Evolutionary conservation across 176 grass and related monocot species (phyloP), one percentile per base, ranked within the genome.

Genomic region (Oryza meridionalis): DNA sequence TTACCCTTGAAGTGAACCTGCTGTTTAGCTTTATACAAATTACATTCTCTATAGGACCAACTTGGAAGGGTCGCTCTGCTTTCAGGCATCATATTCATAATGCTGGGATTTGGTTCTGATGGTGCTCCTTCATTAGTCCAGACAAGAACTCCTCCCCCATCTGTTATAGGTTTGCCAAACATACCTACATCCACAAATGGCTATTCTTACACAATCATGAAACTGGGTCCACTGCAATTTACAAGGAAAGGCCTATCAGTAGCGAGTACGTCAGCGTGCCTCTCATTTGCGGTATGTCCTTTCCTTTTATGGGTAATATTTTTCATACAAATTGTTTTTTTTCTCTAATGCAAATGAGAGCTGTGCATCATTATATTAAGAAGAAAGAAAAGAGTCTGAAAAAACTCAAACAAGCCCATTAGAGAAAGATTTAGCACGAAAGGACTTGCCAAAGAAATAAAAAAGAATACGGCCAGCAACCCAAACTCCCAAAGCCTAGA

Each of bases 231-330:
- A 44, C 77, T 98, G 38, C 84, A 92, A 73, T 92, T 98, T 84
- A 98, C 96, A 86, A 93, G 96, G 87, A 98, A 98, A 92, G 93
- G 92, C 31, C 69, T 98, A 29, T 91, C 92, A 43, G 88, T 98
- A 51, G 96, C 96, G 72, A 98, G 90, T 90, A 95, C 96, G 81
- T 93, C 93, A 7, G 93, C 96, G 72, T 95, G 85, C 78, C 90
- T 95, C 76, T 83, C 96, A 17, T 98, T 98, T 73, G 90, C 89
- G n/a, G 96, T 95, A 98, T 78, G 80, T 78, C 78, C 67, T 80
- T 80, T 66, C 53, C 79, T 84, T 86, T 72, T 46, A 87, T 76
- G 25, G 13, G 15, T 19, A 70, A 75, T 88, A 90, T 67, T 67
- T 33, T 13, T 10, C 19, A 21, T 43, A 43, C 42, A 2, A 43